A percentile compares a stretch with the other conserved stretches of the same genome.
Evolutionary conservation across 306 rosid species (phyloP).

Genomic region (Myrica gale): DNA sequence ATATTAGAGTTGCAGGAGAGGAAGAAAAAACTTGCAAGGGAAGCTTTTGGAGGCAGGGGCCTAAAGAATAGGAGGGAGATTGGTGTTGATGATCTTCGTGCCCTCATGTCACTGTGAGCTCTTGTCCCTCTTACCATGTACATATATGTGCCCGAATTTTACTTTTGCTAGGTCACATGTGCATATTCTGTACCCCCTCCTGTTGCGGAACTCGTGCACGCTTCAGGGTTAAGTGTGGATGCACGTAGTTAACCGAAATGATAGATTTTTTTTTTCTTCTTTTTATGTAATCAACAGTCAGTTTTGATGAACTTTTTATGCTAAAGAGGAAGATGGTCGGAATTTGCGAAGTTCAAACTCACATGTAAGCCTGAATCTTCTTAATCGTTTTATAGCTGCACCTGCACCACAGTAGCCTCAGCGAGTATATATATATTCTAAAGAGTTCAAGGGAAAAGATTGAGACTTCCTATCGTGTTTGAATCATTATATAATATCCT

Average conservation of each 20-base stretch:
- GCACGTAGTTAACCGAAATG: not conserved
- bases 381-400: no score
- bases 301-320: not conserved
- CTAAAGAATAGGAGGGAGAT: constrained; percentile 35
- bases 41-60: constrained; percentile 38
- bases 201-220: not conserved
- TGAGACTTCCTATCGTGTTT: no score
- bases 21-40: constrained; percentile 49
- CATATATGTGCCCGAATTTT: not conserved
- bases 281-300: not conserved
- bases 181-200: not conserved
- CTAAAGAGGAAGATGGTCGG: not conserved
- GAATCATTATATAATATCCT: no score
- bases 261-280: not conserved
- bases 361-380: no score
- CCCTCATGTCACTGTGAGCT: constrained; percentile 46
- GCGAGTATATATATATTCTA: no score
- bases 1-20: constrained; percentile 59
- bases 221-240: not conserved
- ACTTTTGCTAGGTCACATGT: not conserved
- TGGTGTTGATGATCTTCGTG: constrained; percentile 49
- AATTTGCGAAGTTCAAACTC: not conserved
- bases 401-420: no score
- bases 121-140: not conserved
- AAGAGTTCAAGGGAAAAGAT: no score